Evolutionary conservation across 2,329 filamentous ascomycete species (phyloP).

Genomic region (Ceratocystis eucalypticola): DNA sequence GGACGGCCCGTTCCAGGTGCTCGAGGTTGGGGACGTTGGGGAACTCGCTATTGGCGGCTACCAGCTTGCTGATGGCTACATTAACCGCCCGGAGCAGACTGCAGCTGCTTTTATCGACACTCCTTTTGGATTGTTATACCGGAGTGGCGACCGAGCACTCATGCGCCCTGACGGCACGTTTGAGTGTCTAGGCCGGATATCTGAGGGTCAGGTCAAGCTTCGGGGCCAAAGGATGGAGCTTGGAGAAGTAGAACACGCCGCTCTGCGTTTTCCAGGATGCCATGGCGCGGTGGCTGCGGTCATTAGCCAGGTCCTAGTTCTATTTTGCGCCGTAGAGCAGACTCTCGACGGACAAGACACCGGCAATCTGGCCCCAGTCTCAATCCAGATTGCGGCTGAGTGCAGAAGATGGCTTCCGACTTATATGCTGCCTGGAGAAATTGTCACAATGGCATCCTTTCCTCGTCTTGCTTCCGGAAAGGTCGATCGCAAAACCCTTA

Average conservation of each 20-base stretch:
- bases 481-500: conserved; percentile 54
- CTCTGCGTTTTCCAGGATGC: conserved; percentile 47
- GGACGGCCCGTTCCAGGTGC: conserved; percentile 34
- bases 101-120: conserved; percentile 55
- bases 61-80: conserved; percentile 67
- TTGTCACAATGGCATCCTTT: conserved; percentile 50
- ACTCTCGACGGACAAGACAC: not conserved
- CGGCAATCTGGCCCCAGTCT: not conserved
- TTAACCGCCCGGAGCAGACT: conserved; percentile 70
- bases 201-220: conserved; percentile 71
- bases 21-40: conserved; percentile 54
- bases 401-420: conserved; percentile 65
- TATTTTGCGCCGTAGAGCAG: conserved; percentile 48
- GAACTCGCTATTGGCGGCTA: conserved; percentile 71
- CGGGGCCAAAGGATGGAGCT: conserved; percentile 72
- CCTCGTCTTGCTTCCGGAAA: conserved; percentile 75
- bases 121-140: conserved; percentile 57
- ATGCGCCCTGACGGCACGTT: conserved; percentile 54
- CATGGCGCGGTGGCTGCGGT: conserved; percentile 55
- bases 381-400: conserved; percentile 35
- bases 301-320: conserved; percentile 53
- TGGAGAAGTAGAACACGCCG: conserved; percentile 61
- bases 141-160: conserved; percentile 71
- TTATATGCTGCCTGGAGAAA: conserved; percentile 71
- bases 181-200: conserved; percentile 73